These are phyloP conservation scores for Aspergillus bertholletiae DNA, from an alignment of 495 filamentous ascomycete genomes.

Conservation along the genomic window DNA sequence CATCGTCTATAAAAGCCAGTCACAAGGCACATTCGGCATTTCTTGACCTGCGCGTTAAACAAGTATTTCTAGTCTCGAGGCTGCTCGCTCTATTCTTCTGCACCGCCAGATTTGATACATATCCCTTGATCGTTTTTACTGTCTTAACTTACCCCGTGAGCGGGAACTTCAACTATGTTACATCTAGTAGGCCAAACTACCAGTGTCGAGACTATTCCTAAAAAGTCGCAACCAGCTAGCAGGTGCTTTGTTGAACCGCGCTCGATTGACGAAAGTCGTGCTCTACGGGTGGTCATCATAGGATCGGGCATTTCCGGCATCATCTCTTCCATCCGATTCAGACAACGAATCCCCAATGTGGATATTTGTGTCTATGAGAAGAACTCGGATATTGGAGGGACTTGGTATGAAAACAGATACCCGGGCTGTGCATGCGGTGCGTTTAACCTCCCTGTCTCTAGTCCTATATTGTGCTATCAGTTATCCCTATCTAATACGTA, in stretches of 20 bases:
- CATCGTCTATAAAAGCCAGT: neutral
- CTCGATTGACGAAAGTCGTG: slow-evolving; percentile 54
- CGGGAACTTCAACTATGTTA: slow-evolving; percentile 8
- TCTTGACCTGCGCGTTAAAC: no score
- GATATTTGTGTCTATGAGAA: slow-evolving; percentile 74
- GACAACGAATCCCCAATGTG: slow-evolving; percentile 53
- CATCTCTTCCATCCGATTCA: slow-evolving; percentile 56
- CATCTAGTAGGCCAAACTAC: slow-evolving; percentile 13
- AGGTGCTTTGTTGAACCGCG: slow-evolving; percentile 36
- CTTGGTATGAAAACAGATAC: slow-evolving; percentile 71
- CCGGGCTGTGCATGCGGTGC: slow-evolving; percentile 59
- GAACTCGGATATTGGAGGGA: slow-evolving; percentile 68
- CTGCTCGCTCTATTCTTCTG: neutral
- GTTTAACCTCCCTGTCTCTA: slow-evolving; percentile 1
- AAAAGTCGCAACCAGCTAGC: neutral
- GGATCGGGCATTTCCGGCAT: slow-evolving; percentile 67
- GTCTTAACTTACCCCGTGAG: neutral
- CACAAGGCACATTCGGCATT: neutral
- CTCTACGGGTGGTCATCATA: slow-evolving; percentile 57
- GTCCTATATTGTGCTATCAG: neutral
- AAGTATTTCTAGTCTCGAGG: neutral
- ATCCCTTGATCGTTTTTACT: neutral
- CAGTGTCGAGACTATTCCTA: neutral
- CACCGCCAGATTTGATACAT: no score
- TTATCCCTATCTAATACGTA: neutral